These are phyloP conservation scores for Teunomyces tritomae DNA, from an alignment of 805 yeast species.

Conservation along the genomic window DNA sequence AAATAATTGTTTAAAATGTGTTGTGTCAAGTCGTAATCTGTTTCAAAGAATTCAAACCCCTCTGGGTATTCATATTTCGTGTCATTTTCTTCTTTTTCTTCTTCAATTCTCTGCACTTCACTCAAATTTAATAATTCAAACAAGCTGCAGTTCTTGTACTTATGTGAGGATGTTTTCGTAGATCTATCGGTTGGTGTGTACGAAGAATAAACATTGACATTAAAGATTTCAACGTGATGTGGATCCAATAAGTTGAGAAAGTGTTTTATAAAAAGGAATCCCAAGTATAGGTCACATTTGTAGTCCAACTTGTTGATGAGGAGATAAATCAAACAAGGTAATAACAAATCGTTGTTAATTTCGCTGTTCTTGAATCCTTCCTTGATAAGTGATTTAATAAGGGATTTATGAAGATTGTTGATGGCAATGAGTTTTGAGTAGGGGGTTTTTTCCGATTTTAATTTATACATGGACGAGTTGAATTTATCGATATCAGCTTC, in stretches of 20 bases:
- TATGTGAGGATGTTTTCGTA: constrained; percentile 11
- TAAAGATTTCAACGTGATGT: constrained; percentile 21
- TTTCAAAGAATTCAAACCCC: constrained; percentile 23
- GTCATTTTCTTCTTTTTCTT: constrained; percentile 7
- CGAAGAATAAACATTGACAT: constrained; percentile 16
- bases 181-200: constrained; percentile 17
- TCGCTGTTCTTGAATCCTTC: constrained; percentile 19
- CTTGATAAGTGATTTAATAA: constrained; percentile 17
- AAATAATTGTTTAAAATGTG: constrained; percentile 25
- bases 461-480: constrained; percentile 14
- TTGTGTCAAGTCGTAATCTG: constrained; percentile 30
- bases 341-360: constrained; percentile 38
- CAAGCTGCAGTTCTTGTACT: constrained; percentile 18
- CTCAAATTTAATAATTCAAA: constrained; percentile 31
- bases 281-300: constrained; percentile 29
- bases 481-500: constrained; percentile 17
- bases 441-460: constrained; percentile 27
- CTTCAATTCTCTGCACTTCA: constrained; percentile 7
- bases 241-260: constrained; percentile 35
- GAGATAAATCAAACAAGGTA: constrained; percentile 38
- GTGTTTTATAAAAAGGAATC: constrained; percentile 35
- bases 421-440: constrained; percentile 28
- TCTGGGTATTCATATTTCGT: constrained; percentile 5
- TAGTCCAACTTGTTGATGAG: constrained; percentile 26
- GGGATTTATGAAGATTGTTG: constrained; percentile 30